Evolutionary conservation across 1,139 yeast genomes (phyloP), one percentile per base, ranked within the genome.

Genomic region (Geotrichum histeridarum): DNA sequence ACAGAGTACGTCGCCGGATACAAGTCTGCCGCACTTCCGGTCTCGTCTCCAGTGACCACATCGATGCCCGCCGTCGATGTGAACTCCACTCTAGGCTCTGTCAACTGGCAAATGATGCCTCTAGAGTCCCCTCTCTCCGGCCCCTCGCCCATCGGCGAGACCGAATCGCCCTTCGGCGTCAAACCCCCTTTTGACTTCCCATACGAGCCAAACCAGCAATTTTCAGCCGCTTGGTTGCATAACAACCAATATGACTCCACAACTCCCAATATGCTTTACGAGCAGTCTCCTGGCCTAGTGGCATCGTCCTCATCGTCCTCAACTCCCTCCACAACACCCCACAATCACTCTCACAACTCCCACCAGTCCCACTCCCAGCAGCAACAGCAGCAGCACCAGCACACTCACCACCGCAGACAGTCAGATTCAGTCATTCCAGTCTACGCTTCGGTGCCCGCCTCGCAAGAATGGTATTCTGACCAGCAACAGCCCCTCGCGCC

Each of bases 1-100:
- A 4, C 49, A 6, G 49, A 45, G 17, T 45, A 45, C 42, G 36
- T 45, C 35, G 27, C 49, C 17, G 38, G 41, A 4, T 45, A 45
- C 33, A 33, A 45, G 41, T 6, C 47, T 11, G 38, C 36, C 30
- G 12, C 45, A 1, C n/a, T 43, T 37, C 38, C 47, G 6, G 38
- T 43, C 8, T 43, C 47, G 35, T 43, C 47, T 9, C 47, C 47
- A 8, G 14, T 43, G 27, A 31, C 47, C n/a, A 27, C 47, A 30
- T 43, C 47, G 12, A n/a, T 43, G 27, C 31, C 38, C 38, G 47
- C 12, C 14, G 17, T 43, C 12, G 12, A 9, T 12, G 32, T 27
- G 18, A 5, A 8, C 31, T 41, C 14, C 12, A 18, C 32, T 41
- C 32, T 9, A 41, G 14, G 43, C 43, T 41, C 32, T 41, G 27